A percentile compares a stretch with the other conserved stretches of the same genome.
phyloP scores from a whole-genome alignment of 2,329 filamentous ascomycete genomes.

The Nannizzia gypsea region DNA sequence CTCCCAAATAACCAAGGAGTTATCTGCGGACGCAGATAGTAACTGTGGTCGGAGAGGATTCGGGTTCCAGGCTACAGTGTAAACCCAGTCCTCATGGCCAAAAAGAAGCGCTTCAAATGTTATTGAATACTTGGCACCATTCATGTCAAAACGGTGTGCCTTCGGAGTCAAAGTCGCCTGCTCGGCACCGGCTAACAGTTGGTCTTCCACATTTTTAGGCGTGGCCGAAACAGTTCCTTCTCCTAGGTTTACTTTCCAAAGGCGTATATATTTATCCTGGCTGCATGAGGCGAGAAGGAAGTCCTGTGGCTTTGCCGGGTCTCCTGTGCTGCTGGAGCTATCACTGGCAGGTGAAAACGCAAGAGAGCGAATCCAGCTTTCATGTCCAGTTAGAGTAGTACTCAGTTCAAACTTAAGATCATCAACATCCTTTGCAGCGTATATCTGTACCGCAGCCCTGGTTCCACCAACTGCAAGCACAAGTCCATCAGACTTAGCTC shows the following conservation, averaged over 20 bases:
- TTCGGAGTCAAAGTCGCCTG: constrained; percentile 72
- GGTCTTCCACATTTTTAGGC: constrained; percentile 23
- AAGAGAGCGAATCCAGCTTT: constrained; percentile 86
- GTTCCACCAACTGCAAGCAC: constrained; percentile 81
- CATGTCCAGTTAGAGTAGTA: constrained; percentile 74
- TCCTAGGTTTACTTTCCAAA: constrained; percentile 76
- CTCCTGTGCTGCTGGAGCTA: constrained; percentile 35
- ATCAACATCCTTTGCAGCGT: constrained; percentile 43
- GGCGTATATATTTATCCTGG: constrained; percentile 91
- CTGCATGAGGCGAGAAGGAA: constrained; percentile 81
- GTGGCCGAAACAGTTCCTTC: constrained; percentile 39
- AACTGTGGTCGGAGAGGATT: constrained; percentile 51
- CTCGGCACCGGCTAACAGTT: constrained; percentile 36
- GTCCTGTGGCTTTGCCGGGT: constrained; percentile 45
- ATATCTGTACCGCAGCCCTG: constrained; percentile 68
- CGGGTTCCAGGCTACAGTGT: constrained; percentile 66
- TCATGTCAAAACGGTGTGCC: constrained; percentile 60
- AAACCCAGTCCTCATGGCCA: constrained; percentile 98
- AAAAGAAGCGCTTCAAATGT: constrained; percentile 90
- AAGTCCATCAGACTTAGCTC: constrained; percentile 32
- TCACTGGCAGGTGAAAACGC: constrained; percentile 48
- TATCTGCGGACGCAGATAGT: constrained; percentile 86
- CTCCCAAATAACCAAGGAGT: constrained; percentile 88
- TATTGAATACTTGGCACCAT: constrained; percentile 56
- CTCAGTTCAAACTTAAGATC: constrained; percentile 52